Evolutionary conservation across 768 basidiomycete genomes (phyloP), one percentile per base, ranked within the genome.

Genomic region (Tylopilus balloui): DNA sequence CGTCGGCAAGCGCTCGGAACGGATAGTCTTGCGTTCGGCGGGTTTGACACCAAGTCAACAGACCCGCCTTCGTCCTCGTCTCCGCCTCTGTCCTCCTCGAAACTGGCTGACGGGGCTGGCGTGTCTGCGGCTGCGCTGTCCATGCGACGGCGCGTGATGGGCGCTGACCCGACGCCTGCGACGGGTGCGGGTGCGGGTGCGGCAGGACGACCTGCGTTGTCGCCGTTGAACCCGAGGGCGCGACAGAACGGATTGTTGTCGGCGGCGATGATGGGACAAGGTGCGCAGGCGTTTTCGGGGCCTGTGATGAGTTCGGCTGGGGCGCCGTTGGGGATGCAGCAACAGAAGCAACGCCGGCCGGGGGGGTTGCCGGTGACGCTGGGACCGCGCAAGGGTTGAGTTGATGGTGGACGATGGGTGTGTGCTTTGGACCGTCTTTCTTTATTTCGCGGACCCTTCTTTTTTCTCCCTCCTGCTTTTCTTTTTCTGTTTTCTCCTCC

Each of bases 1-100:
- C 81, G 93, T 24, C 76, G 94, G 31, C 84, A 82, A 55, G 81
- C 84, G 0, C 70, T 86, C 7, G 87, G 86, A n/a, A 69, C 76
- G 13, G 86, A 92, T 47, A 71, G 65, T 1, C 64, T 77, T 3
- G 69, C 80, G 1, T 77, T 82, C 48, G 74, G 51, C 57, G 60
- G 56, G 70, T 48, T 78, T 74, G 43, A 71, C 68, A 29, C 77
- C 32, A 60, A 61, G 63, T 56, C 55, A 40, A 61, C 57, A 21
- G 66, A 61, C 25, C 41, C 53, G n/a, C 6, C 34, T 8, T 34
- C 34, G n/a, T 6, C n/a, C n/a, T 7, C n/a, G 9, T 17, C n/a
- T n/a, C n/a, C n/a, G n/a, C n/a, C n/a, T n/a, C n/a, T n/a, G n/a
- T n/a, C n/a, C n/a, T n/a, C n/a, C n/a, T 34, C 3, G 34, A n/a